Base-by-base conservation (phyloP, 352 stramenopile species). In the Discostella stelligera region DNA sequence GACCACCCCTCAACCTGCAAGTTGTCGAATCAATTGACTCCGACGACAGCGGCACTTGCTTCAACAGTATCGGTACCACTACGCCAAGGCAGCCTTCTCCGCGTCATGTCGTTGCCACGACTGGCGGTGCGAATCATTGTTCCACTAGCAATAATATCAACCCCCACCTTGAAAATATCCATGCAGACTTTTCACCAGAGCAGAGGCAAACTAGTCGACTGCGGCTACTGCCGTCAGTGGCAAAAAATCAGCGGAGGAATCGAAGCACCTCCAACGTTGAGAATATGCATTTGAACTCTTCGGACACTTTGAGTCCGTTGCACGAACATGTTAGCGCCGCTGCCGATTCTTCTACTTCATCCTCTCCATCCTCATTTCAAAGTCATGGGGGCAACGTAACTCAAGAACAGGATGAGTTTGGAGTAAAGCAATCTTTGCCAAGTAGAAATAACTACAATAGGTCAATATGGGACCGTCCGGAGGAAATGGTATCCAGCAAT, bases 11-110 rank as follows among this genome's bases (percentile, higher is more conserved):
- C 52, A 67, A 64, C 39, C 58, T 74, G 8, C 71, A 62, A 11
- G 65, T 59, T 7, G 64, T 63, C 16, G 54, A 79, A 39, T 61
- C 30, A 32, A 44, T 73, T 5, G 71, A 73, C 39, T 69, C 63
- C 5, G 70, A 78, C 46, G 70, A 72, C 25, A 72, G 71, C 32
- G 70, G 70, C n/a, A 78, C 70, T 3, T 78, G 70, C 61, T 78
- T 78, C 61, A 78, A 78, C 32, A 72, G 61, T 27, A 66, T 78
- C 9, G 70, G 70, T 13, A 78, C 70, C 32, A 66, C 70, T 14
- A 71, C 70, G 3, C 61, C 70, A 16, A 60, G 70, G 20, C 60
- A 66, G 13, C 70, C 54, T 30, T 55, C 70, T 13, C 27, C 53
- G 30, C 20, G 27, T 18, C n/a, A 48, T 64, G 13, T 25, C 48